Conservation (phyloP, 1,139 yeast species). For the Saccharomyces hybrid region DNA sequence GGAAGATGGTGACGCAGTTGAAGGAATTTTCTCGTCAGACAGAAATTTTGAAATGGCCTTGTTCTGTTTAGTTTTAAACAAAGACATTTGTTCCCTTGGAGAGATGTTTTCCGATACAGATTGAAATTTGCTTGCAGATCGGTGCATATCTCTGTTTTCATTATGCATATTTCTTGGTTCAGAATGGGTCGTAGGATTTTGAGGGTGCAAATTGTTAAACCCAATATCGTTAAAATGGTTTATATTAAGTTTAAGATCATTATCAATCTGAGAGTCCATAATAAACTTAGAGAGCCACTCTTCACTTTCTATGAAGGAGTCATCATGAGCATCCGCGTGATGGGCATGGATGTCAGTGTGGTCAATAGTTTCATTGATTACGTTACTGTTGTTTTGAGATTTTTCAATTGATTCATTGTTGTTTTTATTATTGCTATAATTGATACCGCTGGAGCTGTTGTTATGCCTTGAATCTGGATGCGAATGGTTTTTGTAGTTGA, state of each 20-base stretch:
- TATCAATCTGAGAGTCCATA: constrained; percentile 48
- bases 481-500: constrained; percentile 13
- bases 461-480: not conserved
- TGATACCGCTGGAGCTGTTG: not conserved
- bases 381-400: not conserved
- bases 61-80: not conserved
- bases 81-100: not conserved
- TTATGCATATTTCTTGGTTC: constrained; percentile 1
- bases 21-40: not conserved
- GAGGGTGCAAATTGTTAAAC: constrained; percentile 14
- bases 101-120: not conserved
- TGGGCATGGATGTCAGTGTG: not conserved
- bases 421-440: not conserved
- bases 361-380: not conserved
- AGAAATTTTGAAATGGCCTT: not conserved
- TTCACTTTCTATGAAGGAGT: constrained; percentile 25
- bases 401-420: not conserved
- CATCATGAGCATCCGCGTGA: not conserved
- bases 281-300: constrained; percentile 67
- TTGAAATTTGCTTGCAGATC: not conserved
- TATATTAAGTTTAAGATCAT: constrained; percentile 33
- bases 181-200: constrained; percentile 3
- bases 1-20: not conserved
- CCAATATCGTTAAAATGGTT: constrained; percentile 51
- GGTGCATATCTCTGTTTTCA: constrained; percentile 6